phyloP scores from a whole-genome alignment of 2,329 filamentous ascomycete species.

The Aspergillus flavus region DNA sequence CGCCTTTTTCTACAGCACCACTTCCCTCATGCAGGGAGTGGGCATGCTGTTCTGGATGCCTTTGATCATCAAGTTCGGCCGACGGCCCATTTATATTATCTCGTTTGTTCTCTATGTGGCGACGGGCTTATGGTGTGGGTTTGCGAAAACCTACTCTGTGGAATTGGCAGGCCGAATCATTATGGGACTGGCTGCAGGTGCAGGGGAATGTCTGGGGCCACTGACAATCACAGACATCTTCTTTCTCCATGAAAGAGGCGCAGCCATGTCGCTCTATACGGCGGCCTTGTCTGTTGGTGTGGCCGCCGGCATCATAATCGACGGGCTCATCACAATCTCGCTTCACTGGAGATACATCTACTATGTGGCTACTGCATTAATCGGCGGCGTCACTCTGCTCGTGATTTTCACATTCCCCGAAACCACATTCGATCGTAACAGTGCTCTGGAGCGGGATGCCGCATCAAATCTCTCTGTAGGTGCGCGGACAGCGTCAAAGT shows the following conservation, averaged over 20 bases:
- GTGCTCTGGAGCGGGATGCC: neutral
- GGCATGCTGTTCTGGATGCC: slow-evolving; percentile 44
- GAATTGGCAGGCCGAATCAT: slow-evolving; percentile 24
- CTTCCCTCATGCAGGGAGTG: slow-evolving; percentile 53
- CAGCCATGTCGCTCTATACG: neutral
- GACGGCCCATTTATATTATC: slow-evolving; percentile 28
- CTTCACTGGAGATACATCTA: slow-evolving; percentile 36
- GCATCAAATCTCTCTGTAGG: neutral
- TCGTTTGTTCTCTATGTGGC: slow-evolving; percentile 33
- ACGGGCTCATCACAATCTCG: slow-evolving; percentile 38
- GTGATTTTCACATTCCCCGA: neutral
- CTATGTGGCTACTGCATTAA: slow-evolving; percentile 7
- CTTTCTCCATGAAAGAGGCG: neutral
- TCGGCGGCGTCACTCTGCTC: neutral
- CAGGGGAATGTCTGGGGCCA: slow-evolving; percentile 53
- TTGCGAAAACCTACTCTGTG: slow-evolving; percentile 34
- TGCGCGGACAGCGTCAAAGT: neutral
- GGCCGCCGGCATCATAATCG: slow-evolving; percentile 33
- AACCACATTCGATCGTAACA: neutral
- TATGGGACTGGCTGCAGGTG: slow-evolving; percentile 53
- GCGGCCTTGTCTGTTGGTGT: slow-evolving; percentile 29
- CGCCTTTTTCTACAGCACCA: slow-evolving; percentile 58
- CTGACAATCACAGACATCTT: slow-evolving; percentile 53
- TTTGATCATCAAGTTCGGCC: slow-evolving; percentile 39
- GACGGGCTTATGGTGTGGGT: slow-evolving; percentile 39